Base-by-base conservation (phyloP, 192 early-diverging fungal species). In the Obelidium mucronatum region DNA sequence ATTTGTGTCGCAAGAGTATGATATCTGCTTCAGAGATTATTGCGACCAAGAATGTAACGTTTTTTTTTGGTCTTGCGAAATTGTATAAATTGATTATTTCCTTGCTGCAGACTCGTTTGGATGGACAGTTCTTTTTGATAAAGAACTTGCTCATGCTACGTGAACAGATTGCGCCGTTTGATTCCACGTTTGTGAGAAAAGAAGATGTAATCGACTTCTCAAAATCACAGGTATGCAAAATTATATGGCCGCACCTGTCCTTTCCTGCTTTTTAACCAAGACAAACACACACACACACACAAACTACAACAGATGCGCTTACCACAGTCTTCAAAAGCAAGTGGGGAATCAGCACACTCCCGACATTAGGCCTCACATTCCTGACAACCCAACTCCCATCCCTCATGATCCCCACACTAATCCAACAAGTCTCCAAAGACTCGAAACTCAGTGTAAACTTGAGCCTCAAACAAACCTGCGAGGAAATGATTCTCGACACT, bases 111-210 rank as follows among this genome's bases (percentile, higher is more conserved):
- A 87, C 70, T 31, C 87, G 74, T 56, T 54, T 90, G 6, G 94
- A 96, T 74, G 92, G 90, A 11, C 89, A 92, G 52, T 80, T 95
- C 22, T 96, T 96, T 77, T 81, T 94, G 53, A 94, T 96, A 42
- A 96, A 96, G 71, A 94, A 96, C 77, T 66, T 96, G n/a, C 75
- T 96, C 28, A 91, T 92, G 68, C 81, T 96, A 6, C 88, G 94
- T 44, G 94, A 96, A 39, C 92, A 94, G 67, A 91, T 94, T 37
- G 84, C 90, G 1, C 85, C 90, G 2, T 96, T 92, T 82, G 91
- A 92, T 65, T 40, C 69, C 19, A 84, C 88, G 66, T 91, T 94
- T 76, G 85, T 94, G 8, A 91, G 92, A 48, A 82, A 82, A 44
- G 89, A 90, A 71, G 90, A 93, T 62, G 81, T 87, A 26, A 78